phyloP scores from a whole-genome alignment of 2,329 filamentous ascomycete species.

The Trichoderma sp. region DNA sequence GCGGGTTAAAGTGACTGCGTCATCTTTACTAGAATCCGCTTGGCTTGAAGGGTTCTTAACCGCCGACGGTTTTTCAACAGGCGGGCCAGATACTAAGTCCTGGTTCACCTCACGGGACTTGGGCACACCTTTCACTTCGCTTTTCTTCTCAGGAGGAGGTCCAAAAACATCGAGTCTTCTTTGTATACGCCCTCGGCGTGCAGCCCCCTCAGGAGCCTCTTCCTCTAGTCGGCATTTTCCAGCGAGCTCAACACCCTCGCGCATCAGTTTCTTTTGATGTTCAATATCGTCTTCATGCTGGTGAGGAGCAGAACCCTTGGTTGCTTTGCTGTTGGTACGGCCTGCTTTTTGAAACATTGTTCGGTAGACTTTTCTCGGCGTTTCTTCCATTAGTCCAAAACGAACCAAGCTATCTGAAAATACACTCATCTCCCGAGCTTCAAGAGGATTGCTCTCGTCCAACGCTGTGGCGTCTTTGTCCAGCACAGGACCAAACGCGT shows the following conservation, averaged over 20 bases:
- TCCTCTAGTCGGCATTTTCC: constrained; percentile 69
- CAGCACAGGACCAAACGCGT: not conserved
- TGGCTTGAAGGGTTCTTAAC: constrained; percentile 20
- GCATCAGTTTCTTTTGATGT: constrained; percentile 72
- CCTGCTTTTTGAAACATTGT: constrained; percentile 32
- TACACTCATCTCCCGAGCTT: not conserved
- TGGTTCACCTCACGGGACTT: constrained; percentile 45
- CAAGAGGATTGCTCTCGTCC: constrained; percentile 6
- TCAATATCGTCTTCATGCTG: constrained; percentile 58
- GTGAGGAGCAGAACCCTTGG: constrained; percentile 33
- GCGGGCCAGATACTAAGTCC: constrained; percentile 34
- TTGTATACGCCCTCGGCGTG: constrained; percentile 67
- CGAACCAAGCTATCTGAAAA: not conserved
- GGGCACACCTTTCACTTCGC: constrained; percentile 53
- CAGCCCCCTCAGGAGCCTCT: constrained; percentile 72
- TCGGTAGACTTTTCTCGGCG: constrained; percentile 23
- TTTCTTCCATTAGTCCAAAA: constrained; percentile 26
- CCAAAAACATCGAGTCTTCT: constrained; percentile 72
- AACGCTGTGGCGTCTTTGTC: not conserved
- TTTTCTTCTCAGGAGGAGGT: constrained; percentile 62
- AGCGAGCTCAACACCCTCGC: constrained; percentile 67
- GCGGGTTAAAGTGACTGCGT: not conserved
- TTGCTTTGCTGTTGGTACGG: not conserved
- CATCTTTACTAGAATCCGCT: constrained; percentile 1
- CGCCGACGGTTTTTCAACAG: constrained; percentile 26